phyloP scores from a whole-genome alignment of 75 land plant species.

The Larix kaempferi region DNA sequence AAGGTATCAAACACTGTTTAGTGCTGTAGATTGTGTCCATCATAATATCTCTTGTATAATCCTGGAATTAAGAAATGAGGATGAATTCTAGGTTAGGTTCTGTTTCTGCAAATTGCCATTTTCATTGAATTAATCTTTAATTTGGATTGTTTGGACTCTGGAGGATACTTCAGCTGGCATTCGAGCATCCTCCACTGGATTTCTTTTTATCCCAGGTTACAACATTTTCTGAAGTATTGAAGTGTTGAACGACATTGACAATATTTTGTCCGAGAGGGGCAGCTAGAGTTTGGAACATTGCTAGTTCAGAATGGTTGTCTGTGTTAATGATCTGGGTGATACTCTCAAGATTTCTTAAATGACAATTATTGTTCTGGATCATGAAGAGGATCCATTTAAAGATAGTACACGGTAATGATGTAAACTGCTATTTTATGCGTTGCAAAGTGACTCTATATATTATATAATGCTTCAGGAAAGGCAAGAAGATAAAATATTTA shows the following conservation, averaged over 20 bases:
- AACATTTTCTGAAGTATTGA: neutral
- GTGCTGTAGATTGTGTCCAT: neutral
- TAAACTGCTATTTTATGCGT: too few relatives aligned
- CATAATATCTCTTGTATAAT: neutral
- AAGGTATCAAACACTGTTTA: neutral
- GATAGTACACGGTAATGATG: neutral
- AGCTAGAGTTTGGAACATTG: too few relatives aligned
- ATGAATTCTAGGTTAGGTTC: neutral
- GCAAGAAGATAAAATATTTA: too few relatives aligned
- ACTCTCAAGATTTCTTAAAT: neutral
- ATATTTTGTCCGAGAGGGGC: too few relatives aligned
- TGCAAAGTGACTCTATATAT: too few relatives aligned
- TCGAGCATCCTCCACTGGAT: neutral
- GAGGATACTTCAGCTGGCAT: neutral
- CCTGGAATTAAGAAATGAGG: neutral
- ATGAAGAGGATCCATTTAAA: slow-evolving; percentile 1
- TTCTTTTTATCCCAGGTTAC: neutral
- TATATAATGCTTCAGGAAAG: too few relatives aligned
- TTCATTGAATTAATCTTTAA: neutral
- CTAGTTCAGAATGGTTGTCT: too few relatives aligned
- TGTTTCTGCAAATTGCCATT: neutral
- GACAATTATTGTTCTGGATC: neutral
- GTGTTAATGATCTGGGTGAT: neutral
- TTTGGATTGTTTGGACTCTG: neutral
- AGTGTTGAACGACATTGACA: neutral